A percentile compares a stretch with the other conserved stretches of the same genome.
These are phyloP conservation scores for Russula dissimulans DNA, from an alignment of 768 basidiomycete genomes.

Conservation along the genomic window DNA sequence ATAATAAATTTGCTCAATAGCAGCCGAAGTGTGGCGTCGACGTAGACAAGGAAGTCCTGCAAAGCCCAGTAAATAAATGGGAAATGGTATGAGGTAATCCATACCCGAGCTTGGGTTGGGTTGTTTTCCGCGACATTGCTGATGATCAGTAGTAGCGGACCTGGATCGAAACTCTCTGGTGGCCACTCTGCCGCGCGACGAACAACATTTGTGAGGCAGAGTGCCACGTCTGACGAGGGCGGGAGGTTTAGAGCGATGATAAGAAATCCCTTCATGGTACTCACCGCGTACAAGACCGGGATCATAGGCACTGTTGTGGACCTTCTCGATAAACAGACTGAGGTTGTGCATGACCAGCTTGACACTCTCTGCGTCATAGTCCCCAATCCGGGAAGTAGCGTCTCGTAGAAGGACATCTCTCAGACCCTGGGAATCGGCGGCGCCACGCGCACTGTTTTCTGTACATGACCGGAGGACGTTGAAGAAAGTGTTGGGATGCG, in stretches of 20 bases:
- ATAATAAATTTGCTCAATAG: conserved; percentile 42
- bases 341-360: conserved; percentile 52
- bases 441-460: neutral
- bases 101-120: conserved; percentile 46
- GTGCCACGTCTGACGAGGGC: conserved; percentile 40
- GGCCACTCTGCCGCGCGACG: conserved; percentile 51
- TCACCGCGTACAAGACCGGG: conserved; percentile 47
- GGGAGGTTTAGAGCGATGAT: neutral
- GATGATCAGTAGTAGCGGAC: conserved; percentile 44
- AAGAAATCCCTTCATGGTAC: neutral
- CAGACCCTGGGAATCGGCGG: conserved; percentile 20
- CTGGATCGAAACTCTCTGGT: conserved; percentile 42
- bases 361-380: conserved; percentile 38
- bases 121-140: conserved; percentile 50
- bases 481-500: conserved; percentile 2
- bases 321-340: conserved; percentile 44
- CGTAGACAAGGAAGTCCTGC: conserved; percentile 49
- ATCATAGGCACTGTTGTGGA: conserved; percentile 46
- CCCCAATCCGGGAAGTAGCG: conserved; percentile 37
- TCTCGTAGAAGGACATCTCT: conserved; percentile 33
- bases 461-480: conserved; percentile 11
- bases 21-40: conserved; percentile 54
- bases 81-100: neutral
- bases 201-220: conserved; percentile 42
- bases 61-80: neutral